Base-by-base conservation (phyloP, 75 land plant genomes). In the Selaginella tamariscina region DNA sequence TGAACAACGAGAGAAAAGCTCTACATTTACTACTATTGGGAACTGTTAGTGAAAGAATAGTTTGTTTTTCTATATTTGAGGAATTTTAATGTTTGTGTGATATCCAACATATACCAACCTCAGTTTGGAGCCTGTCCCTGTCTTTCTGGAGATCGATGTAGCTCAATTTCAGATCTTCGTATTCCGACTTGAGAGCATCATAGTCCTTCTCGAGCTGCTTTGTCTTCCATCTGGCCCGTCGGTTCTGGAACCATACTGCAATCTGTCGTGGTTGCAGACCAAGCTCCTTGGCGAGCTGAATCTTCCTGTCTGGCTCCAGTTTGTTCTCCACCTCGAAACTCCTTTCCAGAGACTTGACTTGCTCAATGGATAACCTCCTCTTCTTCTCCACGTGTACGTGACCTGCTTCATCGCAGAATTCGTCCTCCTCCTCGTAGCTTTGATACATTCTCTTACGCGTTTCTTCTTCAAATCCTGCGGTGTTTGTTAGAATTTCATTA, bases 251-350 rank as follows among this genome's bases (percentile, higher is more conserved):
- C 49, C 49, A 39, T 15, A 39, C 49, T 5, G 49, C 49, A 5
- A 39, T 15, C 15, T 39, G 49, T 15, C 49, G 5, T 39, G 49
- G 49, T 15, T 39, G 49, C 49, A 39, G 15, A 5, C 49, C 49
- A 39, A 39, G 49, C 49, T 39, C 49, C 49, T 39, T 39, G 49
- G 49, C 49, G 11, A 39, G 49, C 49, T 39, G 49, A 39, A 39
- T 39, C 49, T 39, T 39, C 49, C 49, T 5, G 49, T 39, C 49
- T 5, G 49, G 49, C 49, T 39, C 49, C 15, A 39, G 49, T 15
- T 39, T 39, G 49, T 39, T 39, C 49, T 39, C 49, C 11, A 39
- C 15, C 49, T 39, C 49, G 49, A 39, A 39, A 15, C 15, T 39
- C 49, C 15, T 39, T 15, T 39, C 49, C 15, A 39, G 49, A 39